These are phyloP conservation scores for Glycine tomentella DNA, from an alignment of 306 rosid genomes.

Conservation along the genomic window DNA sequence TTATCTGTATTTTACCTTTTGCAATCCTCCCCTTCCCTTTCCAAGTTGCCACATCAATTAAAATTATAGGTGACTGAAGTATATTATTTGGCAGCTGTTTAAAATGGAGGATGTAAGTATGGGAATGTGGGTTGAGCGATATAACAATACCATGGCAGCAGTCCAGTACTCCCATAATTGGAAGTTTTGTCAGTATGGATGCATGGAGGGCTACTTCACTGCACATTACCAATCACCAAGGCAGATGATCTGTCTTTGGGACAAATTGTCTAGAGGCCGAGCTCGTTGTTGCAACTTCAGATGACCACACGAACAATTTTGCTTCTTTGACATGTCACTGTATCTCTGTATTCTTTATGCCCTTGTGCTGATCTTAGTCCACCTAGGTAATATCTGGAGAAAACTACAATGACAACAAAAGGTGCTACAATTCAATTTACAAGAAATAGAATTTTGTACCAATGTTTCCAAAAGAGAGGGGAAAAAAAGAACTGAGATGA, in stretches of 20 bases:
- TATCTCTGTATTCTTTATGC: slow-evolving; percentile 24
- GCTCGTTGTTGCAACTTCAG: slow-evolving; percentile 96
- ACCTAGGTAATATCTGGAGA: slow-evolving; percentile 18
- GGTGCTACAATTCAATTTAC: slow-evolving; percentile 15
- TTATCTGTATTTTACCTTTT: slow-evolving; percentile 1
- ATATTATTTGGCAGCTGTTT: slow-evolving; percentile 68
- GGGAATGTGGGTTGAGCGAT: slow-evolving; percentile 99
- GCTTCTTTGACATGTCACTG: slow-evolving; percentile 6
- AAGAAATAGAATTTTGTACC: slow-evolving; percentile 27
- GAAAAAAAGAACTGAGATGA: neutral
- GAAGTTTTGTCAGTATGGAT: slow-evolving; percentile 98
- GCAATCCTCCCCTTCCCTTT: neutral
- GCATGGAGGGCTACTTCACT: slow-evolving; percentile 88
- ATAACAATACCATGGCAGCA: slow-evolving; percentile 50
- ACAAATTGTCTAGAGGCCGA: slow-evolving; percentile 77
- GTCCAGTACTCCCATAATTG: slow-evolving; percentile 95
- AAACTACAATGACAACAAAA: slow-evolving; percentile 3
- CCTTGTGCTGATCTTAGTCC: slow-evolving; percentile 29
- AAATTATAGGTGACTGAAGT: slow-evolving; percentile 33
- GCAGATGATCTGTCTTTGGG: slow-evolving; percentile 98
- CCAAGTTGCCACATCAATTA: neutral
- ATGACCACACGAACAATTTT: slow-evolving; percentile 31
- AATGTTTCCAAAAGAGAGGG: neutral
- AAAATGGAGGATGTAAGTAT: slow-evolving; percentile 99
- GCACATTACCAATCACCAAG: slow-evolving; percentile 99